Conservation (phyloP, 2,329 filamentous ascomycete genomes). For the Sporothrix inflata region DNA sequence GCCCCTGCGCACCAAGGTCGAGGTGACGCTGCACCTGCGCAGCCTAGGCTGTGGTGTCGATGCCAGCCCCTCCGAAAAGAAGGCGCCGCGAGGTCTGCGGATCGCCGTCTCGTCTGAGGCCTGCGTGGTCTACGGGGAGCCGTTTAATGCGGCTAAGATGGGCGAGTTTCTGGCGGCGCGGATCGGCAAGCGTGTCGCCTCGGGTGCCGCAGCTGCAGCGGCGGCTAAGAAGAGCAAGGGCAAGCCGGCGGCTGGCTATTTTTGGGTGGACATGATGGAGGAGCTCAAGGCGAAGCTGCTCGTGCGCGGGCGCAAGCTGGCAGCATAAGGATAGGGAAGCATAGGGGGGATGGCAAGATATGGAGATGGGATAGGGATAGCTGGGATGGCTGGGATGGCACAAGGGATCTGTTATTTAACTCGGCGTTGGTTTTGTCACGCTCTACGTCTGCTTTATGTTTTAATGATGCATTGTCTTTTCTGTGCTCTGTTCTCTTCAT, state of each 20-base stretch:
- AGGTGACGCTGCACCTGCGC: constrained; percentile 60
- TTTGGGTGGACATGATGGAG: constrained; percentile 59
- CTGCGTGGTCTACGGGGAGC: constrained; percentile 74
- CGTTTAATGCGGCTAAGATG: constrained; percentile 76
- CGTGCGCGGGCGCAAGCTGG: constrained; percentile 57
- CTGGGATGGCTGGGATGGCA: not conserved
- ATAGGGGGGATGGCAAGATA: too few relatives aligned
- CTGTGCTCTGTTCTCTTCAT: not conserved
- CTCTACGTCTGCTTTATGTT: constrained; percentile 11
- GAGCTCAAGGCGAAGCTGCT: constrained; percentile 60
- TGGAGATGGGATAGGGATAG: not conserved
- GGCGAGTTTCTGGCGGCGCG: constrained; percentile 67
- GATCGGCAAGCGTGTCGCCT: constrained; percentile 47
- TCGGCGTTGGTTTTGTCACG: constrained; percentile 18
- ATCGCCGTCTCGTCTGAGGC: constrained; percentile 61
- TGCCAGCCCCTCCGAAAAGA: constrained; percentile 42
- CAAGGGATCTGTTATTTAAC: not conserved
- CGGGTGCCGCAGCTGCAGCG: constrained; percentile 27
- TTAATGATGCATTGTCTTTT: constrained; percentile 8
- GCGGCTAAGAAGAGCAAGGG: constrained; percentile 40
- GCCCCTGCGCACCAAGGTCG: constrained; percentile 69
- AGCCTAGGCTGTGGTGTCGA: constrained; percentile 11
- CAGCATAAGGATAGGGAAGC: not conserved
- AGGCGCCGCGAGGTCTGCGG: constrained; percentile 39
- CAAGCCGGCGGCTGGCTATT: constrained; percentile 34